Evolutionary conservation across 2,329 filamentous ascomycete species (phyloP).

Genomic region (Microcyclosporella mali): DNA sequence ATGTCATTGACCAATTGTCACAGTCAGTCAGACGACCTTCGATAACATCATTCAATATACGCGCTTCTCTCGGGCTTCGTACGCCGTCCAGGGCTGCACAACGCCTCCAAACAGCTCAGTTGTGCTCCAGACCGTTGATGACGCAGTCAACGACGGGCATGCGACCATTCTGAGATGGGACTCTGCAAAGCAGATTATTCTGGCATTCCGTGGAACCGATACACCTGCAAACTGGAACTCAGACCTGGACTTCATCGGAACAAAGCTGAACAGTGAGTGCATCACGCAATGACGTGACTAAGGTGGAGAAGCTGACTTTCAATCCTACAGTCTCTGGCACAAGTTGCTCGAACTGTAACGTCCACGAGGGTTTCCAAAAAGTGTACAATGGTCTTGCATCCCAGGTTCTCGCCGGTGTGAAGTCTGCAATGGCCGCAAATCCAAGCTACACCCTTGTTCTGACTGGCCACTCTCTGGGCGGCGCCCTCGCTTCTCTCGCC

Average conservation of each 20-base stretch:
- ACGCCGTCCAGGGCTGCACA: conserved; percentile 1
- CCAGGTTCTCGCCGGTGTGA: conserved; percentile 41
- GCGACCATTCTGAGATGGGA: conserved; percentile 3
- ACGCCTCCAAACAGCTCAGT: conserved; percentile 3
- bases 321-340: conserved; percentile 9
- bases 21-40: not conserved
- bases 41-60: conserved; percentile 9
- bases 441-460: conserved; percentile 46
- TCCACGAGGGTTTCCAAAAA: conserved; percentile 55
- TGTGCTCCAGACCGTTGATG: conserved; percentile 2
- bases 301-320: no score
- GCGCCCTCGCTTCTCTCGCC: conserved; percentile 56
- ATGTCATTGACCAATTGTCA: no score
- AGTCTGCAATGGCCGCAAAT: conserved; percentile 40
- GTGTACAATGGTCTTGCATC: conserved; percentile 52
- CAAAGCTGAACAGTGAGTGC: conserved; percentile 27
- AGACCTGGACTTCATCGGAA: conserved; percentile 44
- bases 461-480: conserved; percentile 66
- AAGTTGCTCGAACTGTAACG: conserved; percentile 43
- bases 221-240: conserved; percentile 58
- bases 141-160: conserved; percentile 1
- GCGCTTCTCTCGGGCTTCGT: conserved; percentile 4
- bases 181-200: conserved; percentile 45
- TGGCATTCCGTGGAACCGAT: conserved; percentile 55
- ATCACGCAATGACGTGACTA: no score